Evolutionary conservation across 345 rosid genomes (phyloP), one percentile per base, ranked within the genome.

Genomic region (Pelargonium nanum): DNA sequence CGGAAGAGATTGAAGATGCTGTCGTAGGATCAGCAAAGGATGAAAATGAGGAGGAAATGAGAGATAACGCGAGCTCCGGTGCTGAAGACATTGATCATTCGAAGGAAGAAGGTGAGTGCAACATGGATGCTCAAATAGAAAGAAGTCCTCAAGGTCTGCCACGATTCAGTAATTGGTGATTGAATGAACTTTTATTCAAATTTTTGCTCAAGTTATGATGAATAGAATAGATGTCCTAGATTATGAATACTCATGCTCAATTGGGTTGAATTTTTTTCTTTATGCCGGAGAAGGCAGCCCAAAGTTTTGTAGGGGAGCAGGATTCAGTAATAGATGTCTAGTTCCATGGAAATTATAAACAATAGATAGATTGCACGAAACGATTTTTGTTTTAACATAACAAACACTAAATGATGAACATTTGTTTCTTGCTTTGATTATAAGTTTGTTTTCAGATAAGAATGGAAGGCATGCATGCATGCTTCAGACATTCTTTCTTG

Each of bases 1-100:
- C 70, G 13, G 63, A 68, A 19, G 75, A 70, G 59, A 40, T 69
- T 24, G 74, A 64, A 52, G 71, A 70, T 60, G 57, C 32, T 54
- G 53, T 30, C 5, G 53, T 23, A 16, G 64, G 26, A 30, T 53
- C 56, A 12, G 60, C 63, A 63, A 61, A 66, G 64, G 77, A 72
- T 45, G 73, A 59, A 51, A 70, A 70, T 40, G 74, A 68, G 45
- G 70, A 65, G 59, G 74, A 72, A 61, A 59, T 72, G 72, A 70
- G 21, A 34, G 76, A 70, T 8, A 68, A 69, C 44, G 70, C 32
- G 5, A 71, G 70, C 67, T 71, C 70, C 16, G 69, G 21, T n/a
- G 64, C 62, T 26, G 78, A 74, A 58, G 78, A 58, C 66, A 24
- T 40, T 6, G 48, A 40, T 40, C 40, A 30, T 30, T 6, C 52